Conservation (phyloP, 1,139 yeast species). For the Yamadazyma aaseri region DNA sequence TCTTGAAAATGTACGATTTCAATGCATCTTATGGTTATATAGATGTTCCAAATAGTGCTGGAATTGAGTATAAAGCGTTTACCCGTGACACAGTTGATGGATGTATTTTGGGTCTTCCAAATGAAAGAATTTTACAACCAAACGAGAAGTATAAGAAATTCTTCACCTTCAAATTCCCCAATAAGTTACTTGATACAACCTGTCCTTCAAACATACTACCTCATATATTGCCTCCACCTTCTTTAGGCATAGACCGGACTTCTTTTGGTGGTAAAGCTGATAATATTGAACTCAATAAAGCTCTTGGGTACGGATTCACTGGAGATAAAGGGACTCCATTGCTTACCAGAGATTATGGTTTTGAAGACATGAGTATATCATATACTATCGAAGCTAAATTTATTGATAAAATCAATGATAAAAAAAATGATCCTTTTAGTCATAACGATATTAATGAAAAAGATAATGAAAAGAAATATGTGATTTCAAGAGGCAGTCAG, state of each 20-base stretch:
- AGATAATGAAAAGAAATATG: constrained; percentile 31
- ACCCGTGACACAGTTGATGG: constrained; percentile 47
- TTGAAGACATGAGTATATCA: constrained; percentile 41
- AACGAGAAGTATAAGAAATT: constrained; percentile 55
- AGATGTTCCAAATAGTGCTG: constrained; percentile 48
- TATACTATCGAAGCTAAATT: constrained; percentile 46
- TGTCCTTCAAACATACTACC: constrained; percentile 54
- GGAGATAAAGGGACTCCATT: constrained; percentile 44
- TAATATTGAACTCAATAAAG: constrained; percentile 37
- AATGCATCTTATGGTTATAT: constrained; percentile 46
- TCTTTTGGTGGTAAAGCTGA: constrained; percentile 38
- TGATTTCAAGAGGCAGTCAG: constrained; percentile 36
- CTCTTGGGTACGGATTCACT: constrained; percentile 45
- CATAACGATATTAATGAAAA: constrained; percentile 42
- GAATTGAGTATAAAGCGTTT: constrained; percentile 47
- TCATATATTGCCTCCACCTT: constrained; percentile 64
- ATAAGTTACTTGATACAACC: constrained; percentile 52
- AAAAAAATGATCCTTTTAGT: constrained; percentile 27
- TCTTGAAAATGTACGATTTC: constrained; percentile 47
- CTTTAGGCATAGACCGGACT: constrained; percentile 56
- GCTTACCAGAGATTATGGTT: constrained; percentile 40
- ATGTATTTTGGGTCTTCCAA: constrained; percentile 49
- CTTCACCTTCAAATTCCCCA: constrained; percentile 64
- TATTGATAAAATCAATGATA: constrained; percentile 36
- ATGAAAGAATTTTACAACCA: constrained; percentile 51